These are phyloP conservation scores for Lentinula guzmanii DNA, from an alignment of 768 basidiomycete genomes.

Conservation along the genomic window DNA sequence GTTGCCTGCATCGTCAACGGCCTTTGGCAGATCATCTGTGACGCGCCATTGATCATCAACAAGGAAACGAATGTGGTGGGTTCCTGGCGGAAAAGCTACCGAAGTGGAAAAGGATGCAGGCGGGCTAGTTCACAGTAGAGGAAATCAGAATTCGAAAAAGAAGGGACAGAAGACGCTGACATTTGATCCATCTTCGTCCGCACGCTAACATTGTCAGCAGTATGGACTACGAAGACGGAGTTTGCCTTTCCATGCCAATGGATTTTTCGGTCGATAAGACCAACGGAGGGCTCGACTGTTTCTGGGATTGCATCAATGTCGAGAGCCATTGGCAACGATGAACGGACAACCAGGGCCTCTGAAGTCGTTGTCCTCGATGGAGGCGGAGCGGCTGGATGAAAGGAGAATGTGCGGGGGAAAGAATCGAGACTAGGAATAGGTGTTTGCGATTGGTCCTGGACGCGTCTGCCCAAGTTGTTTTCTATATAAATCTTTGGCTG, in stretches of 20 bases:
- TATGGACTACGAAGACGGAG: constrained; percentile 59
- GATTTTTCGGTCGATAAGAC: constrained; percentile 30
- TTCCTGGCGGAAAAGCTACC: constrained; percentile 70
- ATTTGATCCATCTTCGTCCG: constrained; percentile 58
- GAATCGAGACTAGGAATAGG: background rate
- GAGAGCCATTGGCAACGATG: constrained; percentile 2
- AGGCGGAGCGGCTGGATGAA: background rate
- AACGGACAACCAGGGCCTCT: background rate
- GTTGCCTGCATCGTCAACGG: constrained; percentile 91
- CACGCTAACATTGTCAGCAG: constrained; percentile 75
- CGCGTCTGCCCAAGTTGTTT: background rate
- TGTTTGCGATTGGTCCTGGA: background rate
- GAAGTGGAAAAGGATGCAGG: constrained; percentile 24
- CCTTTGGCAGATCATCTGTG: constrained; percentile 70
- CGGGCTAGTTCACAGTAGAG: background rate
- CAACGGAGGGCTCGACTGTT: background rate
- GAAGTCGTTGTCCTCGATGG: background rate
- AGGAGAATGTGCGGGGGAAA: background rate
- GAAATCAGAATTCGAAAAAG: constrained; percentile 1
- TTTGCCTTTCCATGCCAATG: constrained; percentile 62
- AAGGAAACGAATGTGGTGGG: constrained; percentile 92
- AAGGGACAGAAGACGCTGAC: constrained; percentile 31
- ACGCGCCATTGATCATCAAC: constrained; percentile 88
- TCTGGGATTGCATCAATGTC: background rate
- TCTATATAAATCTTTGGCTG: constrained; percentile 1